Conservation (phyloP, 148 eudicot species). For the Chenopodium quinoa region DNA sequence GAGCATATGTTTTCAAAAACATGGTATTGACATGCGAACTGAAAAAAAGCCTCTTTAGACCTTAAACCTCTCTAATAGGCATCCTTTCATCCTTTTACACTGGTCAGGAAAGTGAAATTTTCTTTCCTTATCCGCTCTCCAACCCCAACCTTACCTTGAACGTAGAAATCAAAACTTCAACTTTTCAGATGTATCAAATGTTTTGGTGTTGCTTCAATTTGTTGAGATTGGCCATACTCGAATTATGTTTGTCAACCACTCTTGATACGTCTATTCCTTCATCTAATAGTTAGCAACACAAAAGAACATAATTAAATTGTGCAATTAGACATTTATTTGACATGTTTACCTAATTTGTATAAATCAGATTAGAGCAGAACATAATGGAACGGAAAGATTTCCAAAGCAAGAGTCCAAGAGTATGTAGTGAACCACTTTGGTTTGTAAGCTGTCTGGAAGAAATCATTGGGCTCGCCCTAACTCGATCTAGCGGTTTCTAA, state of each 20-base stretch:
- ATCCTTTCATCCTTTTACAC: no score
- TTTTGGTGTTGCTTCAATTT: background rate
- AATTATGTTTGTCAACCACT: background rate
- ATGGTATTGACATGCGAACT: no score
- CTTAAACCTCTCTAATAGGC: background rate
- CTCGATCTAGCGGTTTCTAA: background rate
- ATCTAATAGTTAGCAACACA: background rate
- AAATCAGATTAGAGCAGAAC: constrained; percentile 12
- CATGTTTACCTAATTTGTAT: background rate
- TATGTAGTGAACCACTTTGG: constrained; percentile 12
- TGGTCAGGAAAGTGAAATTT: no score
- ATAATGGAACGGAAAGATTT: constrained; percentile 21
- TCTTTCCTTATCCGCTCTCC: background rate
- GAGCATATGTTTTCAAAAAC: no score
- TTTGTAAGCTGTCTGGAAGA: background rate
- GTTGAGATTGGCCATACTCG: background rate
- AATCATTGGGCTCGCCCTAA: background rate
- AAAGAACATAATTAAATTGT: background rate
- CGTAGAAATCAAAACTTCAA: background rate
- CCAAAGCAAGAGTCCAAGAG: constrained; percentile 19
- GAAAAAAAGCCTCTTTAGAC: background rate
- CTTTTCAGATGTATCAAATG: background rate
- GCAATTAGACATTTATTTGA: background rate
- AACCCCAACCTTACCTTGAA: background rate
- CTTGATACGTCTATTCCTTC: background rate